Percentiles rank a stretch among this genome's conserved stretches.
phyloP scores from a whole-genome alignment of 2,329 filamentous ascomycete genomes.

The Ceratocystis alfenasii region DNA sequence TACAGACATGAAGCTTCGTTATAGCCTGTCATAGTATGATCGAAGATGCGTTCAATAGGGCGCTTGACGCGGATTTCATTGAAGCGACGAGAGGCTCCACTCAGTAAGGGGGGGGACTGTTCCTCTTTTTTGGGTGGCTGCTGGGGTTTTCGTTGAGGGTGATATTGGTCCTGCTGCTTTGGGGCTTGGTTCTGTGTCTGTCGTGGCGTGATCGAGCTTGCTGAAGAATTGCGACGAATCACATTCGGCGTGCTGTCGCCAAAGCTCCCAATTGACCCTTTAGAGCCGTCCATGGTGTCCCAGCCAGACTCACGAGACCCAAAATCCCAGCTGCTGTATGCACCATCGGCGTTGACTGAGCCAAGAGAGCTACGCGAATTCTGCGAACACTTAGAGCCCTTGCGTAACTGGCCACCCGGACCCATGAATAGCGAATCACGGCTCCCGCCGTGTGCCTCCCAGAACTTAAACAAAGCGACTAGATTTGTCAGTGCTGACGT shows the following conservation, averaged over 20 bases:
- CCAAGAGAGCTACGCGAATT: conserved; percentile 41
- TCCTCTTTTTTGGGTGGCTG: neutral
- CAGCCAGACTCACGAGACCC: neutral
- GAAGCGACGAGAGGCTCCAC: neutral
- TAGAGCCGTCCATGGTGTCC: neutral
- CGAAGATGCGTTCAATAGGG: conserved; percentile 53
- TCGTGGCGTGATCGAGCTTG: neutral
- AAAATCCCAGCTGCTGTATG: conserved; percentile 20
- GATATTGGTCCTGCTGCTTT: neutral
- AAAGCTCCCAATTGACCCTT: neutral
- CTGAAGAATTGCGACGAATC: conserved; percentile 1
- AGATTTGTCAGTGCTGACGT: conserved; percentile 51
- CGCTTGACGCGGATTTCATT: conserved; percentile 34
- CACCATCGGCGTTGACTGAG: conserved; percentile 25
- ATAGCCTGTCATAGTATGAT: conserved; percentile 53
- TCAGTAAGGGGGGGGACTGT: neutral
- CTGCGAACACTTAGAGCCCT: conserved; percentile 14
- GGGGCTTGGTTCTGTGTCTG: neutral
- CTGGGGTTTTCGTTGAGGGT: neutral
- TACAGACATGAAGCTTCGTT: conserved; percentile 51
- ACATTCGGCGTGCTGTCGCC: neutral
- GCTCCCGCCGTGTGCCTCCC: conserved; percentile 63
- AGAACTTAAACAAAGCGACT: conserved; percentile 59
- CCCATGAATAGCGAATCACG: conserved; percentile 48
- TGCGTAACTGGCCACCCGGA: conserved; percentile 4